Evolutionary conservation across 2,329 filamentous ascomycete genomes (phyloP), one percentile per base, ranked within the genome.

Genomic region (Colletotrichum sp.): DNA sequence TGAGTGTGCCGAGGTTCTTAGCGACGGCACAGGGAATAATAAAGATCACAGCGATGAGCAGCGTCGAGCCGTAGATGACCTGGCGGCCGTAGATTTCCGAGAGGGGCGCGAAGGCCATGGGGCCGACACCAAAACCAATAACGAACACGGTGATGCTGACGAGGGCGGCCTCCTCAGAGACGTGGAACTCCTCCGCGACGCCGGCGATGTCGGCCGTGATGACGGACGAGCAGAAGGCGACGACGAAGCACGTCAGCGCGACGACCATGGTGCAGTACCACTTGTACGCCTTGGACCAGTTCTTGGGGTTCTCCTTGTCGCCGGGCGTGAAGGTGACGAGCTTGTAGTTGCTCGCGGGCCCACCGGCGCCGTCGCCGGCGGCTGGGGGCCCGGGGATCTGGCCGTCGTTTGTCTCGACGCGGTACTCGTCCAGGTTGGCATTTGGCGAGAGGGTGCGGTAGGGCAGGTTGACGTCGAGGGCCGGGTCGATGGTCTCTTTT

Each of bases 191-290:
- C 18, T 91, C 80, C 1, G 87, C 83, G 0, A 95, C 92, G 2
- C 93, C 94, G 4, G 82, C 86, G 5, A 98, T 87, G 81, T 96
- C 94, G 13, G 95, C 92, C 0, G 95, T 98, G 81, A 98, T 93
- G 78, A 98, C 93, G 67, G 92, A 92, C 65, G 93, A 95, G 28
- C 88, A 87, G 73, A 95, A 92, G 0, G 93, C 93, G 60, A 95
- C 93, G 55, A 94, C 92, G 81, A 95, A 95, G 81, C 93, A 95
- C 3, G 93, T 94, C 26, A 91, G 77, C 2, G 95, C 94, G 0
- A 98, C 95, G 18, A 95, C 92, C 93, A 98, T 95, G 28, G 95
- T 98, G 81, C 92, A 93, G 81, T 93, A 95, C 94, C 95, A 96
- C 85, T 96, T 97, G 83, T 87, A 93, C 2, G 85, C 87, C 83